phyloP scores from a whole-genome alignment of 495 filamentous ascomycete genomes.

The Aspergillus panamensis region DNA sequence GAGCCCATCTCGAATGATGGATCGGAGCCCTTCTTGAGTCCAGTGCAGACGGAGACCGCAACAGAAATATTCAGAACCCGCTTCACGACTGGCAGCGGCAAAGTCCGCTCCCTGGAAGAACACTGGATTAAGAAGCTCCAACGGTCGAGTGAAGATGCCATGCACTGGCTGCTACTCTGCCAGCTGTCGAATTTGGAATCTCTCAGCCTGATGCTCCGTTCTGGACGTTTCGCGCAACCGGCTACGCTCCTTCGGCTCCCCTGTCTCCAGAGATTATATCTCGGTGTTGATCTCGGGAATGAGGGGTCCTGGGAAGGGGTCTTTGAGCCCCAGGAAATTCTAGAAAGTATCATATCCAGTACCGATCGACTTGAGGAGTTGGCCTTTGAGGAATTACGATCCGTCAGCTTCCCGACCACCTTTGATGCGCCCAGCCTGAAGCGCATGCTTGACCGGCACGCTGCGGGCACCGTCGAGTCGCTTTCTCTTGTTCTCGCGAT shows the following conservation, averaged over 20 bases:
- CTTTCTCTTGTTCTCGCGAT: constrained; percentile 3
- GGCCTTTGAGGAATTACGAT: constrained; percentile 4
- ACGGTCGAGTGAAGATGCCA: neutral
- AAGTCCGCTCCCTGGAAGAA: neutral
- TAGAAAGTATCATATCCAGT: constrained; percentile 4
- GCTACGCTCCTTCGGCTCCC: neutral
- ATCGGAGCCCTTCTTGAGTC: neutral
- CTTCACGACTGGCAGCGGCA: neutral
- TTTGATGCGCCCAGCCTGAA: neutral
- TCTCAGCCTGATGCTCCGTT: neutral
- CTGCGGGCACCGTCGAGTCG: neutral
- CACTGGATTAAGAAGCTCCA: neutral
- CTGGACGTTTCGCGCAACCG: neutral
- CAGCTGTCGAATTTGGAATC: constrained; percentile 4
- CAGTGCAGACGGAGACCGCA: neutral
- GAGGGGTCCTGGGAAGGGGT: neutral
- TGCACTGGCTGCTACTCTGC: neutral
- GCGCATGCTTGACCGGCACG: neutral
- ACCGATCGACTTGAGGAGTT: neutral
- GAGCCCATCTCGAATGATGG: neutral
- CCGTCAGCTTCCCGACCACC: neutral
- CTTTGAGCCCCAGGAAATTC: neutral
- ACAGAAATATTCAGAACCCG: neutral
- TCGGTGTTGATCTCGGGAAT: neutral
- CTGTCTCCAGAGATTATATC: neutral